Conservation (phyloP, 2,329 filamentous ascomycete species). For the Cladobotryum protrusum region DNA sequence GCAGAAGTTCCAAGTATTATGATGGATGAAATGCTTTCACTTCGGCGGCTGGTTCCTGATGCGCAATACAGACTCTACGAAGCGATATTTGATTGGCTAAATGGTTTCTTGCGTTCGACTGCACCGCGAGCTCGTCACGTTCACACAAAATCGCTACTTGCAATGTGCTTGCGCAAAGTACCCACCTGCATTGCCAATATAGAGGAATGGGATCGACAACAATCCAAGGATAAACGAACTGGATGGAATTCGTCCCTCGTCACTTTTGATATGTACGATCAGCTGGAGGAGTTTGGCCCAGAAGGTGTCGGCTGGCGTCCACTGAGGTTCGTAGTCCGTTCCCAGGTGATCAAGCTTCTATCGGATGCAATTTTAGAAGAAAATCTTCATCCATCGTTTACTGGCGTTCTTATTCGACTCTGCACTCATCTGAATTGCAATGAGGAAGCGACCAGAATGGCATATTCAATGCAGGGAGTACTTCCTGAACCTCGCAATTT, state of each 20-base stretch:
- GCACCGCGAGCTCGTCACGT: conserved; percentile 14
- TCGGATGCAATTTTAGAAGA: conserved; percentile 24
- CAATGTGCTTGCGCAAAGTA: conserved; percentile 30
- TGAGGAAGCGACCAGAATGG: conserved; percentile 24
- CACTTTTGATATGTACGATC: conserved; percentile 27
- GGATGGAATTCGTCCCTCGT: conserved; percentile 23
- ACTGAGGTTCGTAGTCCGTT: conserved; percentile 26
- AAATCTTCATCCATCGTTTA: conserved; percentile 23
- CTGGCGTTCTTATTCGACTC: conserved; percentile 23
- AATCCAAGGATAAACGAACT: conserved; percentile 17
- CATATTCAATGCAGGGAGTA: conserved; percentile 12
- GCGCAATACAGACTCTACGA: conserved; percentile 26
- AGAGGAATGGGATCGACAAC: conserved; percentile 26
- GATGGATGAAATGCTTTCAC: conserved; percentile 16
- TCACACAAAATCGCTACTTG: conserved; percentile 27
- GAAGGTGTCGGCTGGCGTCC: conserved; percentile 27
- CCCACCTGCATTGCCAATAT: conserved; percentile 26
- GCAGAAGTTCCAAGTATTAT: conserved; percentile 12
- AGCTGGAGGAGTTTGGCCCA: conserved; percentile 28
- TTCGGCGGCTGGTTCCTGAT: conserved; percentile 19
- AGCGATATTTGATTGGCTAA: conserved; percentile 27
- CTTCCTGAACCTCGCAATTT: conserved; percentile 15
- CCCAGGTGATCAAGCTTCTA: conserved; percentile 25
- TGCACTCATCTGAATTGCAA: conserved; percentile 22
- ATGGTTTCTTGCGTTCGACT: conserved; percentile 24